Evolutionary conservation across 495 filamentous ascomycete species (phyloP).

Genomic region (Parathielavia appendiculata): DNA sequence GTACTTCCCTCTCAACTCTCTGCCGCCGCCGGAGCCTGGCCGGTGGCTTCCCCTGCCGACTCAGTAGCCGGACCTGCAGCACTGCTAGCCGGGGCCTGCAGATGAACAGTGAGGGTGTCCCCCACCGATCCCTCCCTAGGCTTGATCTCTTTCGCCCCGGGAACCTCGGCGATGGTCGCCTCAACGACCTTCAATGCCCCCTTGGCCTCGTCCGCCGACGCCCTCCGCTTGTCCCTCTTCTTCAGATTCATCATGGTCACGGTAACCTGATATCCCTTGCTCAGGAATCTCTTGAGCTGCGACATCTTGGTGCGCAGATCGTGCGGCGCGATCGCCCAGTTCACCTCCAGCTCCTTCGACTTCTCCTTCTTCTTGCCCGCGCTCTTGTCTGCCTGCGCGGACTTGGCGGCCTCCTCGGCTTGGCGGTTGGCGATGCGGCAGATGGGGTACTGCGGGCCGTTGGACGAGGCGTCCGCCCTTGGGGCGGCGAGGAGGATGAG

Average conservation of each 20-base stretch:
- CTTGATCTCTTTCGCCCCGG: slow-evolving; percentile 38
- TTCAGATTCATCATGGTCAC: slow-evolving; percentile 50
- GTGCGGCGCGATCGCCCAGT: slow-evolving; percentile 71
- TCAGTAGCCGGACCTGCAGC: slow-evolving; percentile 11
- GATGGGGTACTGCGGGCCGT: slow-evolving; percentile 41
- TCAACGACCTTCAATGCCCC: slow-evolving; percentile 31
- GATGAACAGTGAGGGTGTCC: slow-evolving; percentile 28
- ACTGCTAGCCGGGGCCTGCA: slow-evolving; percentile 29
- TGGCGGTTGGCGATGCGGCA: slow-evolving; percentile 60
- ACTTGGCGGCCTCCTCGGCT: slow-evolving; percentile 17
- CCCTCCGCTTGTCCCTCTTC: slow-evolving; percentile 25
- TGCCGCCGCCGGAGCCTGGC: background rate
- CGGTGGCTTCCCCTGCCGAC: slow-evolving; percentile 11
- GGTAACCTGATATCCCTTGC: slow-evolving; percentile 59
- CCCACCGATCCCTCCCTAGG: slow-evolving; percentile 37
- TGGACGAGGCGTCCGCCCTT: background rate
- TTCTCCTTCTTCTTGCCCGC: slow-evolving; percentile 28
- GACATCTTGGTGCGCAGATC: slow-evolving; percentile 59
- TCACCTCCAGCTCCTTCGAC: slow-evolving; percentile 67
- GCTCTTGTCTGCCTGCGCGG: slow-evolving; percentile 24
- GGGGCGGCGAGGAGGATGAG: slow-evolving; percentile 54
- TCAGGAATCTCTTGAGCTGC: slow-evolving; percentile 56
- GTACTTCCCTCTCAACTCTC: background rate
- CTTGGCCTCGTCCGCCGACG: slow-evolving; percentile 34
- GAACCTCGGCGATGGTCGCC: slow-evolving; percentile 26